Evolutionary conservation across 805 yeast species (phyloP).

Genomic region (Alloascoidea africana): DNA sequence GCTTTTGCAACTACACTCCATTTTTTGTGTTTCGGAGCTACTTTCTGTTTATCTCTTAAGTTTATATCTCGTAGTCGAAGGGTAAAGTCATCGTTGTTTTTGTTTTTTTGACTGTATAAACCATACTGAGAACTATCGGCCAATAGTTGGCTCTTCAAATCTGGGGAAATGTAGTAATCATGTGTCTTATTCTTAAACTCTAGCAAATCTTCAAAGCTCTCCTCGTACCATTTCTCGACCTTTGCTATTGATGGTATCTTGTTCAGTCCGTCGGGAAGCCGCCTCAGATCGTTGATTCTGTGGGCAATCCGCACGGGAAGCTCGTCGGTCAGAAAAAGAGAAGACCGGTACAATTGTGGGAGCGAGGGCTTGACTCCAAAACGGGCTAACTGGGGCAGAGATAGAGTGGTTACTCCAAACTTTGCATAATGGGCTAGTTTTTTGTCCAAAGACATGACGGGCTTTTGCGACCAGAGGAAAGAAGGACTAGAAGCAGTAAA

Average conservation of each 20-base stretch:
- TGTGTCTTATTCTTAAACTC: not conserved
- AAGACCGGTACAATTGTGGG: slow-evolving; percentile 2
- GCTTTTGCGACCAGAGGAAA: no score
- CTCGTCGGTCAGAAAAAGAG: slow-evolving; percentile 28
- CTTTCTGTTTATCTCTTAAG: not conserved
- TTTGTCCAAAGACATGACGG: slow-evolving; percentile 2
- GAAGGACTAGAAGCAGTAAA: no score
- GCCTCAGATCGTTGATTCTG: slow-evolving; percentile 66
- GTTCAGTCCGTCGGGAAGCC: slow-evolving; percentile 31
- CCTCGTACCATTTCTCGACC: slow-evolving; percentile 3
- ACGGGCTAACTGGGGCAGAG: slow-evolving; percentile 2
- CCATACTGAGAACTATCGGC: not conserved
- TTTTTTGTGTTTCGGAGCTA: not conserved
- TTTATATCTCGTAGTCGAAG: slow-evolving; percentile 1
- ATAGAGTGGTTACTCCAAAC: slow-evolving; percentile 1
- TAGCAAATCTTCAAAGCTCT: slow-evolving; percentile 1
- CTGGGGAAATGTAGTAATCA: not conserved
- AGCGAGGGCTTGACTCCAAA: slow-evolving; percentile 1
- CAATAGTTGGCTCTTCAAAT: not conserved
- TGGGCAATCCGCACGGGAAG: slow-evolving; percentile 74
- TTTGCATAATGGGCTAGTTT: slow-evolving; percentile 1
- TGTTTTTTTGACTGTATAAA: not conserved
- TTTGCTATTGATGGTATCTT: slow-evolving; percentile 2
- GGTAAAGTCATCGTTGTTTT: not conserved
- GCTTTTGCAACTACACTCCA: not conserved